Evolutionary conservation across 2,329 filamentous ascomycete species (phyloP), one percentile per base, ranked within the genome.

Genomic region (Fusarium albidum): DNA sequence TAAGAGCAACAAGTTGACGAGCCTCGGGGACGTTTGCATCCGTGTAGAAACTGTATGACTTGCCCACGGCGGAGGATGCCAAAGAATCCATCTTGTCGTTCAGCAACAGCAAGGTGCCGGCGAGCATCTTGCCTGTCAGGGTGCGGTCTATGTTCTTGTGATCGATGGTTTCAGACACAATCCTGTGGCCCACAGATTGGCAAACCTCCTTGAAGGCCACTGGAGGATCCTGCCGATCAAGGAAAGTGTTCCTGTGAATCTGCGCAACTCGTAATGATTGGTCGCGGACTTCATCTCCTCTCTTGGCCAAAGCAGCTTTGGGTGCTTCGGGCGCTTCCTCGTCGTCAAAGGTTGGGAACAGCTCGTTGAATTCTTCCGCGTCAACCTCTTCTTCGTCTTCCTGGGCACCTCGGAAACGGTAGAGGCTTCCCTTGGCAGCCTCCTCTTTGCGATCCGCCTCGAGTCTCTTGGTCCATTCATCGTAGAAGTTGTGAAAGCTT

Each of bases 31-130:
- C 76, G 65, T 98, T 96, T 3, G 88, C 72, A 66, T 96, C 88
- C 0, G 84, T 87, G 72, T 99, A 99, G 71, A 99, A 97, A 73
- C 96, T 96, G 77, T 94, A 96, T 1, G 66, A 64, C 14, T 69
- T 73, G 26, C 59, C 68, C 18, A 77, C 73, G 1, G 73, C 63
- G 3, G 76, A 67, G 5, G 75, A 73, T 6, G 73, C 62, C 1
- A 80, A 69, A 3, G 67, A 68, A 31, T 77, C 75, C 26, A 85
- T 72, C 63, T 85, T 83, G 56, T 89, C 83, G 51, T 88, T 80
- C 1, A 96, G 72, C 1, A 84, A 75, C 14, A 94, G 74, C 18
- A 93, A 73, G 1, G 89, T 79, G 3, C 84, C 83, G 3, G 91
- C 82, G 21, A 96, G 77, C 40, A 92, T 79, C 44, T 77, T 77